These are phyloP conservation scores for Scorias spongiosa DNA, from an alignment of 2,329 filamentous ascomycete genomes.

Conservation along the genomic window DNA sequence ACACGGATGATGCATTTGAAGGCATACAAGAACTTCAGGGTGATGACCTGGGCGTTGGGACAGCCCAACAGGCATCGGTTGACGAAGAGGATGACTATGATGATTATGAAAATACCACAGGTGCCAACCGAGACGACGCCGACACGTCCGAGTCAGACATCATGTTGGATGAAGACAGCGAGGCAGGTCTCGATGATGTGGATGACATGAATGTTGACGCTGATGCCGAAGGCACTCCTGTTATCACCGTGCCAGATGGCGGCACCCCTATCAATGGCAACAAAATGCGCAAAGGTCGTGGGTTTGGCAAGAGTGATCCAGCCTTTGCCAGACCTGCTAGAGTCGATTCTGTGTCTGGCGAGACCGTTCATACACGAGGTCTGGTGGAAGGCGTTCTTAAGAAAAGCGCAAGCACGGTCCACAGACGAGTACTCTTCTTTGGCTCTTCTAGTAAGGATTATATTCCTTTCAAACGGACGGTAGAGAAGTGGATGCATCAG, in stretches of 20 bases:
- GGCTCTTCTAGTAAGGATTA: slow-evolving; percentile 36
- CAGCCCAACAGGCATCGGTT: slow-evolving; percentile 15
- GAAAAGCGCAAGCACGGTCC: slow-evolving; percentile 21
- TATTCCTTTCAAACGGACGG: slow-evolving; percentile 30
- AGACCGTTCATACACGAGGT: slow-evolving; percentile 10
- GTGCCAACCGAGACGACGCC: slow-evolving; percentile 16
- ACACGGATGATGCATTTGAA: slow-evolving; percentile 22
- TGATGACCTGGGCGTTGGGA: slow-evolving; percentile 22
- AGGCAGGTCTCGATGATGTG: slow-evolving; percentile 12
- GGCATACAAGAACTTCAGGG: slow-evolving; percentile 16
- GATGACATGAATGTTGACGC: slow-evolving; percentile 23
- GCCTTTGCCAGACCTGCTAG: background rate
- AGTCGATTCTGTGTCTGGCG: slow-evolving; percentile 1
- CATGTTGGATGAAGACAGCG: slow-evolving; percentile 17
- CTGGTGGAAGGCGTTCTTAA: slow-evolving; percentile 11
- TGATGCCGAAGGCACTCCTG: slow-evolving; percentile 8
- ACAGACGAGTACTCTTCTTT: slow-evolving; percentile 35
- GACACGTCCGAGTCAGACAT: slow-evolving; percentile 18
- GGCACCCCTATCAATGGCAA: background rate
- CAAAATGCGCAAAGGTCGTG: background rate
- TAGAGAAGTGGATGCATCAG: slow-evolving; percentile 37
- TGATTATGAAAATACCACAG: slow-evolving; percentile 4
- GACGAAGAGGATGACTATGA: slow-evolving; percentile 23
- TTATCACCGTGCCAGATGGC: background rate
- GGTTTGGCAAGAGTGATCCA: background rate